Conservation (phyloP, 352 stramenopile genomes). For the Globisporangium sylvaticum region DNA sequence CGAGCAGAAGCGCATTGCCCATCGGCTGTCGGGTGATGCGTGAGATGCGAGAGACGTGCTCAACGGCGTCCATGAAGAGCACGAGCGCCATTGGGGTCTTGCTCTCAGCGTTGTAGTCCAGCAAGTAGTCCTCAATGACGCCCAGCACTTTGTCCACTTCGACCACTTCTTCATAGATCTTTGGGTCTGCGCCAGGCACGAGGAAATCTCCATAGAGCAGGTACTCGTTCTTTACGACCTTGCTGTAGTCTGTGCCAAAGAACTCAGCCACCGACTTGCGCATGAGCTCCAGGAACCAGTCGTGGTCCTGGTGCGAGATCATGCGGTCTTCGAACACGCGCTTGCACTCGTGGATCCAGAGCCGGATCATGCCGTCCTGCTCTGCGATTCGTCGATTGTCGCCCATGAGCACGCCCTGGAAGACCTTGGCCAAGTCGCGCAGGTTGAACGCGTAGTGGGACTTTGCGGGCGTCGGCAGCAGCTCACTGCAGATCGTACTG, state of each 20-base stretch:
- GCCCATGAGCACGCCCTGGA: conserved; percentile 89
- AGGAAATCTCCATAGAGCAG: conserved; percentile 82
- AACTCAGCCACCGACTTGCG: conserved; percentile 57
- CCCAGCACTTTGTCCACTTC: conserved; percentile 82
- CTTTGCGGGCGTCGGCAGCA: conserved; percentile 92
- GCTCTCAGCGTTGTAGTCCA: conserved; percentile 90
- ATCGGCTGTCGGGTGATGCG: conserved; percentile 80
- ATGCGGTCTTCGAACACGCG: conserved; percentile 95
- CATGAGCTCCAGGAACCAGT: conserved; percentile 87
- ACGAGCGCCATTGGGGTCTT: conserved; percentile 90
- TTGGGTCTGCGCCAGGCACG: conserved; percentile 72
- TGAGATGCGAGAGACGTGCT: conserved; percentile 82
- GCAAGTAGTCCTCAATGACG: conserved; percentile 87
- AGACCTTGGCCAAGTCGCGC: conserved; percentile 92
- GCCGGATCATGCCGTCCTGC: conserved; percentile 61
- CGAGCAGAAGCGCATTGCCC: conserved; percentile 90
- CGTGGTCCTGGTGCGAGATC: conserved; percentile 87
- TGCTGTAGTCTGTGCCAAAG: conserved; percentile 82
- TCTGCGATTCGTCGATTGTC: conserved; percentile 70
- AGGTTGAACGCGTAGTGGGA: conserved; percentile 96
- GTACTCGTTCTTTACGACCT: conserved; percentile 71
- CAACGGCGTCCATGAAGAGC: conserved; percentile 84
- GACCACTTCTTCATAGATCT: conserved; percentile 87
- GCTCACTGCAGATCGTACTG: conserved; percentile 84
- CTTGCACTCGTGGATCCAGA: conserved; percentile 93